Percentiles rank a stretch among this genome's conserved stretches.
These are phyloP conservation scores for Tinospora cordifolia DNA, from an alignment of 164 flowering plant genomes.

Conservation along the genomic window DNA sequence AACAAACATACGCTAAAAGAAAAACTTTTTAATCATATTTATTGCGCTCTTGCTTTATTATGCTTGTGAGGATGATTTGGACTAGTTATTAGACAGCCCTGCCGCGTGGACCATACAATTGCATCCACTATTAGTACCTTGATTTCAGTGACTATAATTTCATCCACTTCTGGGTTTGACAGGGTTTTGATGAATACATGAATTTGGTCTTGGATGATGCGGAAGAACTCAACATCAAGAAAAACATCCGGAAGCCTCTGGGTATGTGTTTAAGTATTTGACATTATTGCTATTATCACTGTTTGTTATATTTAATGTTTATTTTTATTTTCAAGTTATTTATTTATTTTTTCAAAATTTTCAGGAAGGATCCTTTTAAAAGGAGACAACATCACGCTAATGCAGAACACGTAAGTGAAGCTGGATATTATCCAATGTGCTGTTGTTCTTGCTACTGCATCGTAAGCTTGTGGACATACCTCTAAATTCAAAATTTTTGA, in stretches of 20 bases:
- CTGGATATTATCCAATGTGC: slow-evolving; percentile 1
- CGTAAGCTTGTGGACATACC: not conserved
- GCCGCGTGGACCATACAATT: not conserved
- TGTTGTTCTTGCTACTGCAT: not conserved
- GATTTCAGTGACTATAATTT: not conserved
- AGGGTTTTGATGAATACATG: slow-evolving; percentile 98
- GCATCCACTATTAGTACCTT: not conserved
- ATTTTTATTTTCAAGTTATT: not conserved
- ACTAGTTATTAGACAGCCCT: no score
- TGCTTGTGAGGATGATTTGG: no score
- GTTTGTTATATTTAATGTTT: not conserved
- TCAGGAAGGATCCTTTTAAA: slow-evolving; percentile 68
- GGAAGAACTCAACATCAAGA: slow-evolving; percentile 69
- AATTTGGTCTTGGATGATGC: slow-evolving; percentile 88
- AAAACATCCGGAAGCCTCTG: slow-evolving; percentile 52
- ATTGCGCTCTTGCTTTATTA: no score
- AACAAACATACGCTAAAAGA: no score
- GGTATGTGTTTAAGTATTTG: slow-evolving; percentile 22
- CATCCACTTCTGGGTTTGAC: not conserved
- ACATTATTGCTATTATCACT: no score
- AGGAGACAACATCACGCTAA: slow-evolving; percentile 65
- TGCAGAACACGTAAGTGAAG: slow-evolving; percentile 61
- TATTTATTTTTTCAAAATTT: not conserved
- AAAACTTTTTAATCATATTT: no score
- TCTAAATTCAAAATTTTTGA: not conserved